These are phyloP conservation scores for Hemerocallis citrina DNA, from an alignment of 106 monocot species.

Conservation along the genomic window DNA sequence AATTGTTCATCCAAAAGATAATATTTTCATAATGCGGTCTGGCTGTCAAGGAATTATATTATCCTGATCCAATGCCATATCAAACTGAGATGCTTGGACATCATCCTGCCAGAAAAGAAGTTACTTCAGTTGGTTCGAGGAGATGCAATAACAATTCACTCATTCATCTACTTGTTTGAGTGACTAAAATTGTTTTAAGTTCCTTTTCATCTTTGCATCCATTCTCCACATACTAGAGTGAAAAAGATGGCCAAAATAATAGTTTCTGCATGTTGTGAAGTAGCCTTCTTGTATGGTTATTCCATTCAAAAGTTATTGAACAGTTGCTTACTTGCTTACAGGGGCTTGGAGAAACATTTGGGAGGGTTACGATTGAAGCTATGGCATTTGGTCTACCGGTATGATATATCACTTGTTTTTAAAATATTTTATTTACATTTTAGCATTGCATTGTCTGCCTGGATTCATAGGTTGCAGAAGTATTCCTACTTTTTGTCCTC, in stretches of 20 bases:
- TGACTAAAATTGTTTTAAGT: not conserved
- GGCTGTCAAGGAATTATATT: too few species aligned
- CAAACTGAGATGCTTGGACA: too few species aligned
- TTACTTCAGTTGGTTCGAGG: not conserved
- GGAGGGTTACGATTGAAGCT: slow-evolving; percentile 95
- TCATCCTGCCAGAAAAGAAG: too few species aligned
- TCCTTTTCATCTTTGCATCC: not conserved
- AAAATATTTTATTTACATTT: too few species aligned
- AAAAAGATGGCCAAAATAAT: not conserved
- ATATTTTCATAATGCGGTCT: too few species aligned
- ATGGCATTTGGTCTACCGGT: slow-evolving; percentile 98
- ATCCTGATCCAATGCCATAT: too few species aligned
- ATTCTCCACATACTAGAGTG: not conserved
- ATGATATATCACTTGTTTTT: slow-evolving; percentile 9
- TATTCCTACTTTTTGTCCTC: not conserved
- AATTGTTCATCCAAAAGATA: too few species aligned
- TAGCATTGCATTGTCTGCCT: not conserved
- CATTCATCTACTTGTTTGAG: not conserved
- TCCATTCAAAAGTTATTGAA: not conserved
- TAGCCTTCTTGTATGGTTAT: not conserved
- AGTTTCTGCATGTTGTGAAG: not conserved
- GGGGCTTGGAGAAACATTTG: slow-evolving; percentile 96
- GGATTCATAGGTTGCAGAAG: not conserved
- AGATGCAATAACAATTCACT: not conserved
- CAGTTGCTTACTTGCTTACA: slow-evolving; percentile 10